Conservation (phyloP, 352 stramenopile genomes). For the Pythium guiyangense region DNA sequence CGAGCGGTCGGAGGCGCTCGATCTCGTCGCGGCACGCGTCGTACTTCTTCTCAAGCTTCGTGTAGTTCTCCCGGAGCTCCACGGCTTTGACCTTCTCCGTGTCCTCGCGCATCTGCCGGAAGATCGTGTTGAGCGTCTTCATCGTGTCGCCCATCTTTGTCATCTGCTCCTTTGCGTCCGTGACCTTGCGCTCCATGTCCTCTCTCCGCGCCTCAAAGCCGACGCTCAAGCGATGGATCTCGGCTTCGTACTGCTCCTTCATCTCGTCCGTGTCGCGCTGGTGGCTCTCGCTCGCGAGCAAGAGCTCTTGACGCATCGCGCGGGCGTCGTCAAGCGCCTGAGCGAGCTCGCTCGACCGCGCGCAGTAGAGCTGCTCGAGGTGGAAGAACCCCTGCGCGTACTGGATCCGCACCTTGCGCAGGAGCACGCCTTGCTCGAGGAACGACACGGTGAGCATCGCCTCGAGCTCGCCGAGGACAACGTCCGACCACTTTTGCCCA, state of each 20-base stretch:
- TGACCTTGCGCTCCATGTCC: slow-evolving; percentile 69
- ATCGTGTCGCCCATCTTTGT: slow-evolving; percentile 91
- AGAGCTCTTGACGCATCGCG: slow-evolving; percentile 29
- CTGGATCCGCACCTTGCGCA: slow-evolving; percentile 73
- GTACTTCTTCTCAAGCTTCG: slow-evolving; percentile 69
- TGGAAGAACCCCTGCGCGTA: slow-evolving; percentile 79
- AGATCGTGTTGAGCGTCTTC: slow-evolving; percentile 91
- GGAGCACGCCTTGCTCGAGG: slow-evolving; percentile 81
- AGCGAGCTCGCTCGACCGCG: slow-evolving; percentile 27
- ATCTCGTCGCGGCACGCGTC: slow-evolving; percentile 54
- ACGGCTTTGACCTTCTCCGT: slow-evolving; percentile 86
- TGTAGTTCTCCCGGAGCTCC: slow-evolving; percentile 80
- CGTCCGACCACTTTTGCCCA: slow-evolving; percentile 89
- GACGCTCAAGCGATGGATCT: slow-evolving; percentile 41
- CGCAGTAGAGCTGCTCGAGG: slow-evolving; percentile 50
- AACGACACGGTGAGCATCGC: slow-evolving; percentile 86
- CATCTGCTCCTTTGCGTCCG: slow-evolving; percentile 75
- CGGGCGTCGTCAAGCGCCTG: slow-evolving; percentile 33
- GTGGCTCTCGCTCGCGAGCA: slow-evolving; percentile 28
- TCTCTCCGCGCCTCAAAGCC: slow-evolving; percentile 44
- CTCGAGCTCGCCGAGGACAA: slow-evolving; percentile 83
- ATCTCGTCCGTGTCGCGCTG: slow-evolving; percentile 32
- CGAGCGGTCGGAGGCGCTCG: slow-evolving; percentile 47
- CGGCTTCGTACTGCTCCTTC: slow-evolving; percentile 41
- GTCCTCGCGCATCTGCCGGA: slow-evolving; percentile 91